phyloP scores from a whole-genome alignment of 805 yeast species.

The Spathaspora gorwiae region DNA sequence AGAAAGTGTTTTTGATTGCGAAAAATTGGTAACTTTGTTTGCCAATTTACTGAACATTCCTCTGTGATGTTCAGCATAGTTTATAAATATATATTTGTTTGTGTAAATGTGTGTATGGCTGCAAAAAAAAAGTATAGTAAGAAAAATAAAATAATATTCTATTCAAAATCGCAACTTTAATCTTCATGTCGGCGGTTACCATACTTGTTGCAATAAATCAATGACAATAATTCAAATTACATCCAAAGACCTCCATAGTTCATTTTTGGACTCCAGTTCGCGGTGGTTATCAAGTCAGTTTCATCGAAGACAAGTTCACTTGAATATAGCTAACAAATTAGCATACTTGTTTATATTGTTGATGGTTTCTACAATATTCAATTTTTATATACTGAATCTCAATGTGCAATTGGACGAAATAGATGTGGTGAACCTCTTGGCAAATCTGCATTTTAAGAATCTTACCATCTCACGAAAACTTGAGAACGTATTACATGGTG shows the following conservation, averaged over 20 bases:
- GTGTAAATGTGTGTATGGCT: slow-evolving; percentile 2
- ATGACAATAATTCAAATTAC: slow-evolving; percentile 1
- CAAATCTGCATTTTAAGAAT: not conserved
- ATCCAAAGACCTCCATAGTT: slow-evolving; percentile 6
- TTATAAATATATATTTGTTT: not conserved
- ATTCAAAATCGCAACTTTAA: not conserved
- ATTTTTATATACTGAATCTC: slow-evolving; percentile 1
- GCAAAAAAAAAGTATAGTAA: slow-evolving; percentile 1
- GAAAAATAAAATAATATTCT: not conserved
- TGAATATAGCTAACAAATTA: not conserved
- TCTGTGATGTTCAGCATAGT: slow-evolving; percentile 1
- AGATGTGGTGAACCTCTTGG: slow-evolving; percentile 5
- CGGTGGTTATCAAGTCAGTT: slow-evolving; percentile 2
- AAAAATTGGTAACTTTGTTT: slow-evolving; percentile 44
- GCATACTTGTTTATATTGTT: slow-evolving; percentile 2
- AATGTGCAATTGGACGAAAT: slow-evolving; percentile 1
- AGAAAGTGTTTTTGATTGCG: slow-evolving; percentile 51
- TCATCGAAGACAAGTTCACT: not conserved
- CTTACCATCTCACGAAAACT: not conserved
- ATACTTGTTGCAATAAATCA: not conserved
- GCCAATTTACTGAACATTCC: slow-evolving; percentile 25
- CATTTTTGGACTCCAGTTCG: slow-evolving; percentile 3
- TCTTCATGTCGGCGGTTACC: not conserved
- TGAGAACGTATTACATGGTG: slow-evolving; percentile 10
- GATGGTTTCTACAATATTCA: slow-evolving; percentile 1